phyloP scores from a whole-genome alignment of 768 basidiomycete genomes.

The Boletus eberwhitei region DNA sequence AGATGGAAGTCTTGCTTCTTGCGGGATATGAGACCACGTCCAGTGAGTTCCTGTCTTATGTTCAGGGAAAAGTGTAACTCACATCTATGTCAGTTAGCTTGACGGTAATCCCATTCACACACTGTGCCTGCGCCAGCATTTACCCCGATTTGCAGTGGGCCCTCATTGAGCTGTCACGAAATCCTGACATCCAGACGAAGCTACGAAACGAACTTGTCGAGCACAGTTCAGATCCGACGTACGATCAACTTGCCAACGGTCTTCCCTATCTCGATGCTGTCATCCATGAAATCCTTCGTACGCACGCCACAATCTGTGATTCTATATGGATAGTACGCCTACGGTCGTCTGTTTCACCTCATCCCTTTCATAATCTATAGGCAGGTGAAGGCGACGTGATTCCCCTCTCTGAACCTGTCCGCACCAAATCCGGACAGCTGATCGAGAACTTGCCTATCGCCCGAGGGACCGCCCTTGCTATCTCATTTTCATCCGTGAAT shows the following conservation, averaged over 20 bases:
- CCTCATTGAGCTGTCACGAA: slow-evolving; percentile 49
- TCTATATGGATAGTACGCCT: too few species aligned
- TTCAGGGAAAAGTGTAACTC: too few species aligned
- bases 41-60: too few species aligned
- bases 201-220: slow-evolving; percentile 49
- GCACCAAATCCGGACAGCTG: slow-evolving; percentile 38
- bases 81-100: too few species aligned
- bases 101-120: too few species aligned
- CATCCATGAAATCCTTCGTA: slow-evolving; percentile 43
- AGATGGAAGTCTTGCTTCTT: too few species aligned
- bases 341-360: too few species aligned
- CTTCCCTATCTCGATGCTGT: slow-evolving; percentile 57
- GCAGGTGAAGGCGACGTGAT: slow-evolving; percentile 49
- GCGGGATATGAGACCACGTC: too few species aligned
- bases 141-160: slow-evolving; percentile 39
- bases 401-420: slow-evolving; percentile 49
- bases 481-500: slow-evolving; percentile 49
- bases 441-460: slow-evolving; percentile 41
- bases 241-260: slow-evolving; percentile 47
- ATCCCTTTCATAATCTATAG: too few species aligned
- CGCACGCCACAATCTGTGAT: slow-evolving; percentile 23
- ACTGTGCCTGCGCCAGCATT: too few species aligned
- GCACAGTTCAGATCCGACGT: slow-evolving; percentile 47
- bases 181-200: slow-evolving; percentile 44
- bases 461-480: slow-evolving; percentile 32